A percentile compares a stretch with the other conserved stretches of the same genome.
phyloP scores from a whole-genome alignment of 75 land plant genomes.

The Pinus tabuliformis region DNA sequence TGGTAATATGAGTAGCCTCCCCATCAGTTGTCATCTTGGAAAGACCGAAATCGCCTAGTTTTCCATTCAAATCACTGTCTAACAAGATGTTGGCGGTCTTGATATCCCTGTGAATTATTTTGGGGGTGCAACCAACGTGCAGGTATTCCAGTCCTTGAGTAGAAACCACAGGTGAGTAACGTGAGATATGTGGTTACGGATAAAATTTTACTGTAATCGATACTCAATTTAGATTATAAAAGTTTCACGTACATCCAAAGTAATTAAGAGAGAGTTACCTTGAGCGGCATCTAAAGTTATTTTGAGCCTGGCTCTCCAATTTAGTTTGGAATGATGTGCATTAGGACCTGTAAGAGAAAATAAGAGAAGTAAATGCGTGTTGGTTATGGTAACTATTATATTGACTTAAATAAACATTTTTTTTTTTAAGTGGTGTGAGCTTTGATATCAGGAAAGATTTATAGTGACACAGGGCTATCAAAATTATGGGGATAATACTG shows the following conservation, averaged over 20 bases:
- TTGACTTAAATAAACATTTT: too few species aligned
- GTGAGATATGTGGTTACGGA: neutral
- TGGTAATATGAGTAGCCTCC: conserved; percentile 7
- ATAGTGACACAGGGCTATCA: too few species aligned
- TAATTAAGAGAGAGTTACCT: neutral
- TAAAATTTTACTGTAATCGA: too few species aligned
- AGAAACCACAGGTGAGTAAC: neutral
- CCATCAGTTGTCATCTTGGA: conserved; percentile 9
- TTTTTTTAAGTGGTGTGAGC: too few species aligned
- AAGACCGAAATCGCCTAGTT: conserved; percentile 28
- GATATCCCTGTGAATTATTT: too few species aligned
- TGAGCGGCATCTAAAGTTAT: neutral
- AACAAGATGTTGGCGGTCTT: too few species aligned
- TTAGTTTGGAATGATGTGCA: neutral
- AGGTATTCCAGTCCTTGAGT: conserved; percentile 12
- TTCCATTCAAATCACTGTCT: conserved; percentile 2
- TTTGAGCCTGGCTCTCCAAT: neutral
- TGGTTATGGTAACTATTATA: too few species aligned
- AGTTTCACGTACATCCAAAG: neutral
- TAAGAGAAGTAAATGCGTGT: too few species aligned
- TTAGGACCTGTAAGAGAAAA: neutral
- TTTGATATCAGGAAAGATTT: too few species aligned
- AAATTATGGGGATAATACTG: too few species aligned
- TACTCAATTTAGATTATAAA: neutral
- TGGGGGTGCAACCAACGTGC: conserved; percentile 10